Percentiles rank a stretch among this genome's conserved stretches.
These are phyloP conservation scores for Lecanosticta acicola DNA, from an alignment of 2,329 filamentous ascomycete species.

Conservation along the genomic window DNA sequence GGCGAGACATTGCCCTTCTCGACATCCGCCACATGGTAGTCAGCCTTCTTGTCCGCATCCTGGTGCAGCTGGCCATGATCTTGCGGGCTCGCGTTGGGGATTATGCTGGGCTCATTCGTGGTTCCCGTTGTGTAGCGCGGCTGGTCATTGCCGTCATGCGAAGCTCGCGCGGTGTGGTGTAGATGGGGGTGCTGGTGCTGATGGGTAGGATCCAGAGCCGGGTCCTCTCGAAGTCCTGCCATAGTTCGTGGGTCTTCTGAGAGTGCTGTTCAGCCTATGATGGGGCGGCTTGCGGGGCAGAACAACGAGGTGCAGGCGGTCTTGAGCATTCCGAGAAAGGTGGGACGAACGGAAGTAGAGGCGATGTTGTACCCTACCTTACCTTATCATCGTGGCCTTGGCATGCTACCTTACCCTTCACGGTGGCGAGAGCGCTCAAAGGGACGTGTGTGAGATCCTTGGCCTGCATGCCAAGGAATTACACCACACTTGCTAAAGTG, in stretches of 20 bases:
- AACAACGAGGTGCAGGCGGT: not conserved
- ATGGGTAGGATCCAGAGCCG: conserved; percentile 34
- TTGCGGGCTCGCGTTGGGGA: conserved; percentile 17
- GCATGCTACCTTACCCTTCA: no score
- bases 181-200: conserved; percentile 39
- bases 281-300: not conserved
- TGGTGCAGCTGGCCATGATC: conserved; percentile 14
- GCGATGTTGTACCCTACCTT: not conserved
- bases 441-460: no score
- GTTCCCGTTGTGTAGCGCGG: conserved; percentile 18
- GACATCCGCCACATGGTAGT: conserved; percentile 16
- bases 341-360: not conserved
- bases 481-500: no score
- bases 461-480: no score
- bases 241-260: not conserved
- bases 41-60: conserved; percentile 16
- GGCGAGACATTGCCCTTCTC: conserved; percentile 18
- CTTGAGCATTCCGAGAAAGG: not conserved
- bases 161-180: conserved; percentile 31
- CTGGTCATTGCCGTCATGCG: conserved; percentile 16
- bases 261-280: not conserved
- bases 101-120: conserved; percentile 17
- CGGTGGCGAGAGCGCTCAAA: no score
- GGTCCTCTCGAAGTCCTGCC: conserved; percentile 22
- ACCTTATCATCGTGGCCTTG: not conserved